Conservation (phyloP, 352 stramenopile species). For the Lagenidium sp. region DNA sequence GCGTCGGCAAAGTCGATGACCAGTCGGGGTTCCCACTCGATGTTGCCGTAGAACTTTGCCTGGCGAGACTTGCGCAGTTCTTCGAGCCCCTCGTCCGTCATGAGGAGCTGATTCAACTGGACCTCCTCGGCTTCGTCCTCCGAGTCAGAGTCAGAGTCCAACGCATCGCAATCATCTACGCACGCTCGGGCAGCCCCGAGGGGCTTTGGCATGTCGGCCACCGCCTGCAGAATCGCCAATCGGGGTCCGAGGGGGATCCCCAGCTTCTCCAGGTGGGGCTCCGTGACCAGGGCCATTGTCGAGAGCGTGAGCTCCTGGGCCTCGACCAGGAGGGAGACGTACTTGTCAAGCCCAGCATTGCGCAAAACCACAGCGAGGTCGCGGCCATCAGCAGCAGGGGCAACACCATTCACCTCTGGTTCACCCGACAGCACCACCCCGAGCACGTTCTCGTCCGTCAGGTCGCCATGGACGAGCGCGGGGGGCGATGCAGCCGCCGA, state of each 20-base stretch:
- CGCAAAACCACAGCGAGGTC: slow-evolving; percentile 27
- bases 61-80: slow-evolving; percentile 24
- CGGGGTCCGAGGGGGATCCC: slow-evolving; percentile 52
- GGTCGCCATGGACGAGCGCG: slow-evolving; percentile 70
- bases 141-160: slow-evolving; percentile 39
- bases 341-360: slow-evolving; percentile 42
- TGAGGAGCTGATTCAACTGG: too few relatives aligned
- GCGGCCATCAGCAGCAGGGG: too few relatives aligned
- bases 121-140: slow-evolving; percentile 31
- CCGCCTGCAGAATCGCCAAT: slow-evolving; percentile 34
- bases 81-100: slow-evolving; percentile 3
- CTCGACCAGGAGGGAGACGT: slow-evolving; percentile 35
- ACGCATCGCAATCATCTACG: slow-evolving; percentile 28
- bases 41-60: slow-evolving; percentile 30
- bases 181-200: slow-evolving; percentile 4
- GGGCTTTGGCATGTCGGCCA: neutral
- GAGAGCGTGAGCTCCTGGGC: slow-evolving; percentile 47
- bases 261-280: slow-evolving; percentile 43
- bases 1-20: slow-evolving; percentile 86
- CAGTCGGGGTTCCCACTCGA: slow-evolving; percentile 46
- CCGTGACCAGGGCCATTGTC: slow-evolving; percentile 30
- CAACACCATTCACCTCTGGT: too few relatives aligned
- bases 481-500: slow-evolving; percentile 14
- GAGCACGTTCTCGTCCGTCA: slow-evolving; percentile 84
- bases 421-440: slow-evolving; percentile 11